Conservation (phyloP, 73 alveolate genomes). For the Paramecium sexaurelia region DNA sequence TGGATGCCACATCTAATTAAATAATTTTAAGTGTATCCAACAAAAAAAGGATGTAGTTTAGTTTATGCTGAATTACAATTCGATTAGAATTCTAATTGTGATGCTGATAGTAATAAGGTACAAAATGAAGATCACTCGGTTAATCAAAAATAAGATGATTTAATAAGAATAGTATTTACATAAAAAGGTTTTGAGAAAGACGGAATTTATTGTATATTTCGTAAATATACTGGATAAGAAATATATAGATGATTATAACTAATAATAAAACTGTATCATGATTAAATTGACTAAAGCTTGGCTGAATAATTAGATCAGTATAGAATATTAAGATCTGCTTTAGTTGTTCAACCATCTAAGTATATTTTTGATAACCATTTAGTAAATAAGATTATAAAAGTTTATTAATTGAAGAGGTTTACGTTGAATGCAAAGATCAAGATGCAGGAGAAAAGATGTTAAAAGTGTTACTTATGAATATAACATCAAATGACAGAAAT, state of each 20-base stretch:
- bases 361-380: not conserved
- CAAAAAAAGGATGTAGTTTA: not conserved
- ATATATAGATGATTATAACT: no score
- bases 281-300: not conserved
- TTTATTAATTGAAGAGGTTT: not conserved
- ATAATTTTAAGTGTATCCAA: not conserved
- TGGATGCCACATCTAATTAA: not conserved
- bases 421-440: not conserved
- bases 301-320: not conserved
- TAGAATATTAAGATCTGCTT: not conserved
- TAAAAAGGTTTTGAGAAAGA: constrained; percentile 12
- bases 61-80: not conserved
- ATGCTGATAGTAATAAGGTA: not conserved
- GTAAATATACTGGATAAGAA: constrained; percentile 39
- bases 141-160: not conserved
- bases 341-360: not conserved
- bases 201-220: constrained; percentile 19
- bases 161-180: not conserved
- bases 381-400: not conserved
- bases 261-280: not conserved
- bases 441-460: not conserved
- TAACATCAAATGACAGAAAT: not conserved
- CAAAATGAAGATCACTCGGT: not conserved
- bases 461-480: not conserved
- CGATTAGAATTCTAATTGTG: not conserved